Percentiles rank a stretch among this genome's conserved stretches.
Conservation (phyloP, 2,329 filamentous ascomycete species). For the Fusarium staphyleae region DNA sequence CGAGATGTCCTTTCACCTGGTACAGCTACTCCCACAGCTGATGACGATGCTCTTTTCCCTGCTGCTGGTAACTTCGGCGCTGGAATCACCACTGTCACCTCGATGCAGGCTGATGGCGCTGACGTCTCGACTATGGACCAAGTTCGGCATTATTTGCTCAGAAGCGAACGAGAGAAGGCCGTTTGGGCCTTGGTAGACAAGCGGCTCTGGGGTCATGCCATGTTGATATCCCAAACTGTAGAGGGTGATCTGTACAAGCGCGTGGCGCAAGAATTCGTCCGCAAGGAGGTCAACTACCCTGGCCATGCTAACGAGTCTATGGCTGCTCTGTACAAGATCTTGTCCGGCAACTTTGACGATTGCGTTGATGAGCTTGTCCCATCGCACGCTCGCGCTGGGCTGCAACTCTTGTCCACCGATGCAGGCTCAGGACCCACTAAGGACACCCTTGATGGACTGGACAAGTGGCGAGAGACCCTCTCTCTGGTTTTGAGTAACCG, state of each 20-base stretch:
- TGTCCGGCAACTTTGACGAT: constrained; percentile 93
- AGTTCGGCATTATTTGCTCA: constrained; percentile 75
- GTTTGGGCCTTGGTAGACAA: constrained; percentile 94
- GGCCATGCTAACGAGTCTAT: constrained; percentile 85
- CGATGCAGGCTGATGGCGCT: constrained; percentile 68
- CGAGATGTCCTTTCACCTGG: constrained; percentile 75
- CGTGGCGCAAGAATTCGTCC: constrained; percentile 93
- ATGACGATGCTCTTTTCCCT: constrained; percentile 39
- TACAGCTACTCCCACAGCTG: constrained; percentile 36
- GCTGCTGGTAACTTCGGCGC: constrained; percentile 36
- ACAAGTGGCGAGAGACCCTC: constrained; percentile 93
- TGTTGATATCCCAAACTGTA: constrained; percentile 82
- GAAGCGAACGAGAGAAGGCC: constrained; percentile 87
- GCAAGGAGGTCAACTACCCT: constrained; percentile 87
- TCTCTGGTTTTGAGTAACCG: constrained; percentile 87
- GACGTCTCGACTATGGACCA: constrained; percentile 74
- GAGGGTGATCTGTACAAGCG: constrained; percentile 89
- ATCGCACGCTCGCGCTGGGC: constrained; percentile 86
- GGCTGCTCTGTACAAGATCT: constrained; percentile 89
- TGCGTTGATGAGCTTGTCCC: constrained; percentile 96
- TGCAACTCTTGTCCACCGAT: constrained; percentile 86
- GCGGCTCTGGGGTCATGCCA: constrained; percentile 93
- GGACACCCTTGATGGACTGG: constrained; percentile 82
- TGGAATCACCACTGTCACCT: constrained; percentile 40
- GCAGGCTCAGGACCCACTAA: constrained; percentile 66